Evolutionary conservation across 352 stramenopile species (phyloP), one percentile per base, ranked within the genome.

Genomic region (Phytophthora lateralis): DNA sequence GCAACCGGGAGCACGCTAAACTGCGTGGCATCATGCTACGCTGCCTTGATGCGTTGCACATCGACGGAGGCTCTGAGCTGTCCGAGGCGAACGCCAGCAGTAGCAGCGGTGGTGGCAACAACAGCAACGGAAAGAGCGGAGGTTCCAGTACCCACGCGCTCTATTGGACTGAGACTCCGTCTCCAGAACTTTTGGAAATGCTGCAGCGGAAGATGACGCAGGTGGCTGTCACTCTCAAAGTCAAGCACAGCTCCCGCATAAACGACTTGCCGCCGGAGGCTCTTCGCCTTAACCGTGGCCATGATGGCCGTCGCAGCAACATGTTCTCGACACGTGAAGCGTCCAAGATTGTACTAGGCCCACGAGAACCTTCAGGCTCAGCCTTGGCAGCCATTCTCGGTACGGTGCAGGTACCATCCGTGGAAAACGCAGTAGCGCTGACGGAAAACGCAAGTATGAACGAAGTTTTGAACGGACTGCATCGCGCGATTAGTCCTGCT

Each of bases 191-290:
- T 29, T 48, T 89, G 21, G 80, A 89, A 38, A 75, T 69, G 39
- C 48, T 89, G 14, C 80, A 89, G 53, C 82, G 85, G 51, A 88
- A 86, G 42, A 81, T 89, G 73, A 86, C 78, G 2, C 77, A 89
- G 17, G 76, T 88, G 3, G 73, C 78, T 5, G 76, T 89, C 49
- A 73, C 67, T 18, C 68, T 89, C 35, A 89, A 88, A 57, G 51
- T 88, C 3, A 75, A 80, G 32, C 77, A 81, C 43, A 70, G 69
- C 17, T 61, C 62, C 4, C 53, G 57, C 6, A 72, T 73, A 6
- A 27, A 66, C 18, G 66, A 76, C 43, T 42, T 66, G 1, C 63
- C 63, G 5, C 53, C 64, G 2, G 46, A 69, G n/a, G 69, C 64
- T 15, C 39, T 80, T 39, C 48, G 62, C 54, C 24, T 63, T 3